Conservation (phyloP, 768 basidiomycete genomes). For the Boletus vinaceobasis region DNA sequence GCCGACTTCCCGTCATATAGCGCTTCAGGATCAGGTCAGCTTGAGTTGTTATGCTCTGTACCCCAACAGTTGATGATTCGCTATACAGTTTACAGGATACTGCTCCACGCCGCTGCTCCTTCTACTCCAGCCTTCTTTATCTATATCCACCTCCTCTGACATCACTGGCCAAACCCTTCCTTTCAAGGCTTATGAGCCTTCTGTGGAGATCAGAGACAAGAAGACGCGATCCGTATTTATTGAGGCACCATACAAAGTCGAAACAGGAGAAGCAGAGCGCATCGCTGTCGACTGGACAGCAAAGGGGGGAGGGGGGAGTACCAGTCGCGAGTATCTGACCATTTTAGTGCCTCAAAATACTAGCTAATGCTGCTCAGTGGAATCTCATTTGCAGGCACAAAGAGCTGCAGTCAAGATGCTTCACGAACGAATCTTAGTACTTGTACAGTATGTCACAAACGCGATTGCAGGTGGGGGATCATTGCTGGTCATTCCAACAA, state of each 20-base stretch:
- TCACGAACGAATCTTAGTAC: slow-evolving; percentile 80
- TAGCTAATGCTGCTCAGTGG: slow-evolving; percentile 50
- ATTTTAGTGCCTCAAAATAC: not conserved
- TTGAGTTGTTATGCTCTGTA: not conserved
- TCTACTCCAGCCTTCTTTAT: slow-evolving; percentile 58
- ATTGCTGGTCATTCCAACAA: not conserved
- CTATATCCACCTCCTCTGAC: slow-evolving; percentile 42
- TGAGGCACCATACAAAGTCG: slow-evolving; percentile 82
- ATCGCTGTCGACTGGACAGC: slow-evolving; percentile 98
- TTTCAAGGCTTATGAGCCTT: slow-evolving; percentile 90
- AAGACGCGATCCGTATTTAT: slow-evolving; percentile 77
- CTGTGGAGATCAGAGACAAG: slow-evolving; percentile 79
- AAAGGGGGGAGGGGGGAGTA: slow-evolving; percentile 77
- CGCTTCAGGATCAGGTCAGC: slow-evolving; percentile 80
- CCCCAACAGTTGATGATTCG: not conserved
- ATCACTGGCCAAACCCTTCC: slow-evolving; percentile 76
- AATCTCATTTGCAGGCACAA: slow-evolving; percentile 87
- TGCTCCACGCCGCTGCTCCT: slow-evolving; percentile 90
- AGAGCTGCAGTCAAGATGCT: slow-evolving; percentile 96
- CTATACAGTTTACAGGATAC: slow-evolving; percentile 69
- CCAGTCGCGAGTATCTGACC: slow-evolving; percentile 56
- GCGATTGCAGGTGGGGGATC: slow-evolving; percentile 62
- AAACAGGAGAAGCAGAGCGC: slow-evolving; percentile 97
- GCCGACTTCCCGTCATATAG: slow-evolving; percentile 72
- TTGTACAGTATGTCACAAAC: slow-evolving; percentile 82